These are phyloP conservation scores for Apium graveolens DNA, from an alignment of 129 eudicot species.

Conservation along the genomic window DNA sequence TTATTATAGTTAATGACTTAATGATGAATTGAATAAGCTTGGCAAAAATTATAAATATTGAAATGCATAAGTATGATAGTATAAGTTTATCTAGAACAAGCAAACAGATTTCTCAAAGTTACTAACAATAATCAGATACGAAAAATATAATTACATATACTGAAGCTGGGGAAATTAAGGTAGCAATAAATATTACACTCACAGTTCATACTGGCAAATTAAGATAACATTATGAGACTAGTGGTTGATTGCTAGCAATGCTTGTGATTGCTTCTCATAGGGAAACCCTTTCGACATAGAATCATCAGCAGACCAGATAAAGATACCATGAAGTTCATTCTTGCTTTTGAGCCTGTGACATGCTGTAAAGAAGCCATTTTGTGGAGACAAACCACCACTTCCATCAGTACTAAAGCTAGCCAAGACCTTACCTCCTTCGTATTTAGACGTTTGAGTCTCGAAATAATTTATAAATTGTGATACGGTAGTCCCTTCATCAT, in stretches of 20 bases:
- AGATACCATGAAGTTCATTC: constrained; percentile 34
- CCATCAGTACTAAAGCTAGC: constrained; percentile 36
- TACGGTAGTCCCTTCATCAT: constrained; percentile 47
- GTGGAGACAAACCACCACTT: constrained; percentile 31
- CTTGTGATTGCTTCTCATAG: constrained; percentile 40
- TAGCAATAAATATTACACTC: background rate
- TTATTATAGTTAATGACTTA: background rate
- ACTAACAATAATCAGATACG: background rate
- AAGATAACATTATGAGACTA: constrained; percentile 6
- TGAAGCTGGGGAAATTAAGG: background rate
- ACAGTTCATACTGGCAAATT: background rate
- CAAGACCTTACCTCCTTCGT: constrained; percentile 39
- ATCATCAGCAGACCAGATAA: constrained; percentile 53
- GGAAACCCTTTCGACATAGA: constrained; percentile 30
- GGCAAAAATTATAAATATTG: no score
- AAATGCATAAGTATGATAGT: background rate
- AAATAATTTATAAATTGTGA: constrained; percentile 38
- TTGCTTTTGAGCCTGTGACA: constrained; percentile 28
- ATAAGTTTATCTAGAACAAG: background rate
- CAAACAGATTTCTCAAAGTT: background rate
- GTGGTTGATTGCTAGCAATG: constrained; percentile 25
- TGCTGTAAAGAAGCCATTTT: constrained; percentile 32
- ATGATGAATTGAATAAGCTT: background rate
- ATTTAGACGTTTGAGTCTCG: constrained; percentile 22
- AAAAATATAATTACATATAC: background rate